Percentiles rank a stretch among this genome's conserved stretches.
Conservation (phyloP, 2,329 filamentous ascomycete species). For the Elsinoe perseae region DNA sequence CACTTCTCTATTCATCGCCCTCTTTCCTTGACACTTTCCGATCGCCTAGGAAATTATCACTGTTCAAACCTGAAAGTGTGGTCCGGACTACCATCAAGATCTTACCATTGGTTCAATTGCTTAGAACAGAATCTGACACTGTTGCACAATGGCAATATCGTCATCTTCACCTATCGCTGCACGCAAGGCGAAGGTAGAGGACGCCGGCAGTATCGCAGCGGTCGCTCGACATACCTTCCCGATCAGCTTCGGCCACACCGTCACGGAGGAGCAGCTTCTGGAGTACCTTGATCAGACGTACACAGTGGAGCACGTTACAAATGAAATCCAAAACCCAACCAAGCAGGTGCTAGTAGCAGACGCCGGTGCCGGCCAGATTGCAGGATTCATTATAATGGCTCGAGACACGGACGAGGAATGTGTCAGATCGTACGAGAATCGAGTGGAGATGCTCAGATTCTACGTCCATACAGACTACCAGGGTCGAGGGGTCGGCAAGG, state of each 20-base stretch:
- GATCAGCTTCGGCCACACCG: constrained; percentile 38
- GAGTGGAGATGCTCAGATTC: constrained; percentile 38
- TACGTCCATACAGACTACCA: constrained; percentile 35
- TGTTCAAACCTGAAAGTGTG: too few species aligned
- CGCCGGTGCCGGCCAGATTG: constrained; percentile 20
- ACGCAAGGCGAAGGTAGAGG: constrained; percentile 25
- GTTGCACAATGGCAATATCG: not conserved
- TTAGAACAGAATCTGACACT: too few species aligned
- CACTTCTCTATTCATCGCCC: not conserved
- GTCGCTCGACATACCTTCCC: constrained; percentile 30
- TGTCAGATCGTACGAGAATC: constrained; percentile 26
- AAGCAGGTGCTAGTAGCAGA: constrained; percentile 28
- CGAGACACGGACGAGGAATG: constrained; percentile 35
- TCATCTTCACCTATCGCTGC: constrained; percentile 16
- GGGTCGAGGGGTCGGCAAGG: constrained; percentile 35
- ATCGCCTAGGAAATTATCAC: too few species aligned
- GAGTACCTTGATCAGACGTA: constrained; percentile 36
- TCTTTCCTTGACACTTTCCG: too few species aligned
- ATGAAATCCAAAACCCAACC: constrained; percentile 24
- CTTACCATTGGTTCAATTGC: too few species aligned
- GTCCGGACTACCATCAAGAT: too few species aligned
- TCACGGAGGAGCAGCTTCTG: constrained; percentile 32
- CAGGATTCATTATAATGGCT: constrained; percentile 39
- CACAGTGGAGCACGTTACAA: constrained; percentile 23
- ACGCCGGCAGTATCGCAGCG: constrained; percentile 27